phyloP scores from a whole-genome alignment of 208 protist genomes.

The Acanthamoeba sp. region DNA sequence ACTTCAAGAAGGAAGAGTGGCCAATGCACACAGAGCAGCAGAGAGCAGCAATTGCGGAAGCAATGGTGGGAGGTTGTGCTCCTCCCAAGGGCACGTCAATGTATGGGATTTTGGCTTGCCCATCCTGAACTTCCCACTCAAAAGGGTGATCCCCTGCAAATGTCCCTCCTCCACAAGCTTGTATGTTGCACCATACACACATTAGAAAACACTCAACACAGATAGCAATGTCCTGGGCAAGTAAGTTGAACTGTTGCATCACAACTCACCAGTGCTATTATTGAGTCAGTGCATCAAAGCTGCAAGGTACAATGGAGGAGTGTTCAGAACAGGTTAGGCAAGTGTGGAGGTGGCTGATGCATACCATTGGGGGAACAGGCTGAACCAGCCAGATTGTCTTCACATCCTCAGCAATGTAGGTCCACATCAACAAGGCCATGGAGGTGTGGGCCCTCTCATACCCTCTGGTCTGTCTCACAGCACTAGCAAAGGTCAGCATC shows the following conservation, averaged over 20 bases:
- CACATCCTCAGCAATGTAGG: neutral
- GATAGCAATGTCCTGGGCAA: neutral
- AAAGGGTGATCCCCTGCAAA: slow-evolving; percentile 46
- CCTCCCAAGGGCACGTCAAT: neutral
- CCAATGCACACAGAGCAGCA: neutral
- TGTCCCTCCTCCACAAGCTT: neutral
- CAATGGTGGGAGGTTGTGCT: neutral
- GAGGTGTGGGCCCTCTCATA: neutral
- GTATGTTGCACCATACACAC: neutral
- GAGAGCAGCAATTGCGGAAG: neutral
- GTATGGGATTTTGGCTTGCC: slow-evolving; percentile 11
- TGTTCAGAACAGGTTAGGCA: neutral
- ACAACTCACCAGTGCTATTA: neutral
- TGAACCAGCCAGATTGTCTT: neutral
- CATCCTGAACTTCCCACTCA: slow-evolving; percentile 1
- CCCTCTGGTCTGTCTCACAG: neutral
- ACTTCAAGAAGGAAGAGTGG: slow-evolving; percentile 2
- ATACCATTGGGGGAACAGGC: neutral
- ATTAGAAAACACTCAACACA: neutral
- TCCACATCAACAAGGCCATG: neutral
- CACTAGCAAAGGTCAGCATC: slow-evolving; percentile 48
- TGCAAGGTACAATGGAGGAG: neutral
- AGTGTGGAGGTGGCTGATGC: neutral
- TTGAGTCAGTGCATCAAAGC: neutral
- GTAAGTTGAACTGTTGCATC: neutral